Percentiles rank a stretch among this genome's conserved stretches.
Conservation (phyloP, 2,329 filamentous ascomycete species). For the Metarhizium anisopliae region DNA sequence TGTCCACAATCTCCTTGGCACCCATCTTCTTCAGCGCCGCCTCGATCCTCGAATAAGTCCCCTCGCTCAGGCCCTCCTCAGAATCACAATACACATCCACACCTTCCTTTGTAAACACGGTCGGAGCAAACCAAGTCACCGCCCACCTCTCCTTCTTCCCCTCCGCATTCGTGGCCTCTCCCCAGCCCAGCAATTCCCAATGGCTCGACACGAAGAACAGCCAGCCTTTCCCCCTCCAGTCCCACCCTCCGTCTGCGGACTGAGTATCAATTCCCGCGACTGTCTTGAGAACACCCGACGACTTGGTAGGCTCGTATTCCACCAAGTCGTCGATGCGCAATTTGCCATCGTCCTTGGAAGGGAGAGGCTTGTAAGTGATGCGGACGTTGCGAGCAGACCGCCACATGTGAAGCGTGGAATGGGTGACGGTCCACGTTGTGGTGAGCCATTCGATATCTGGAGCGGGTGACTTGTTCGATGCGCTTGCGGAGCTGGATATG, state of each 20-base stretch:
- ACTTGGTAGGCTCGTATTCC: slow-evolving; percentile 51
- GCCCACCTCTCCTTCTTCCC: slow-evolving; percentile 53
- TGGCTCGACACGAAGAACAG: slow-evolving; percentile 62
- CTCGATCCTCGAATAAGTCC: slow-evolving; percentile 48
- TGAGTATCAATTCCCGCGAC: slow-evolving; percentile 57
- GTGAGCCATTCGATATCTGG: slow-evolving; percentile 52
- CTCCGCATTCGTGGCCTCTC: slow-evolving; percentile 37
- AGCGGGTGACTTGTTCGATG: slow-evolving; percentile 20
- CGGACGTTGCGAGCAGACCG: slow-evolving; percentile 67
- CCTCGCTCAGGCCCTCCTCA: slow-evolving; percentile 48
- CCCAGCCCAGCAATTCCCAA: slow-evolving; percentile 78
- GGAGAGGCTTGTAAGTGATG: slow-evolving; percentile 61
- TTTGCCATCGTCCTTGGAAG: slow-evolving; percentile 26
- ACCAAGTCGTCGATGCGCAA: slow-evolving; percentile 62
- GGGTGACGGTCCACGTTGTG: slow-evolving; percentile 64
- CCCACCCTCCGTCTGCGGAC: slow-evolving; percentile 39
- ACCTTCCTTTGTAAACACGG: slow-evolving; percentile 73
- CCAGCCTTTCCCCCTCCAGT: slow-evolving; percentile 72
- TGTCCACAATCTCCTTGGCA: slow-evolving; percentile 43
- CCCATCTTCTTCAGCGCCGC: slow-evolving; percentile 35
- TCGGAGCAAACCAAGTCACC: slow-evolving; percentile 79
- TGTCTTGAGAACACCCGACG: slow-evolving; percentile 41
- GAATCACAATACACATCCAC: slow-evolving; percentile 68
- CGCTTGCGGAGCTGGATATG: slow-evolving; percentile 15
- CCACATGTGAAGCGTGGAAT: slow-evolving; percentile 76